phyloP scores from a whole-genome alignment of 148 eudicot genomes.

The Diospyros lotus region DNA sequence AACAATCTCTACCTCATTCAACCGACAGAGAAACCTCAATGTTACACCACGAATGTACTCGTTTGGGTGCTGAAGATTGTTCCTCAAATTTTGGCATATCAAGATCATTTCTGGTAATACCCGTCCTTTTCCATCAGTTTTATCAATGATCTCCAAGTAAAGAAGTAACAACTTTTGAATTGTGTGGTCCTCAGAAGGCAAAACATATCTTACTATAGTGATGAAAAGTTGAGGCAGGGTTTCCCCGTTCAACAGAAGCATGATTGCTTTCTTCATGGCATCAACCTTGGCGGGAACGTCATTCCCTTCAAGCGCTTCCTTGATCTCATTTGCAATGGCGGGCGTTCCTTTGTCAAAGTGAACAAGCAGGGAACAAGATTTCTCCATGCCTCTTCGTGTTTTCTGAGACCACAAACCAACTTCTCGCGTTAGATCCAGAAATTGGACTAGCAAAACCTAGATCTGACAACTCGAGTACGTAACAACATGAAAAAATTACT shows the following conservation, averaged over 20 bases:
- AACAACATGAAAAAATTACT: not conserved
- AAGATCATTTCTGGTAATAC: constrained; percentile 54
- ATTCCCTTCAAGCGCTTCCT: constrained; percentile 56
- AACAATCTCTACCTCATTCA: constrained; percentile 59
- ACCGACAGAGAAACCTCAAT: constrained; percentile 56
- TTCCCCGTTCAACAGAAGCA: constrained; percentile 54
- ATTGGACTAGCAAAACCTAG: not conserved
- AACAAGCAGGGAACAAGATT: constrained; percentile 43
- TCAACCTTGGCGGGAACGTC: constrained; percentile 42
- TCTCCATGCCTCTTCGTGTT: constrained; percentile 33
- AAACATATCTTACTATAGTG: constrained; percentile 52
- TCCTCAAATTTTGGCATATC: constrained; percentile 56
- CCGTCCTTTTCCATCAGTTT: constrained; percentile 47
- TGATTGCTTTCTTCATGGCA: constrained; percentile 57
- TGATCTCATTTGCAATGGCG: constrained; percentile 56
- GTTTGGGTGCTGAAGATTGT: constrained; percentile 51
- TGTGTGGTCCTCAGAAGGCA: constrained; percentile 53
- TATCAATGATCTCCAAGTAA: constrained; percentile 55
- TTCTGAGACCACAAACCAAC: not conserved
- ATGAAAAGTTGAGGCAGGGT: constrained; percentile 49
- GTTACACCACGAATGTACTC: constrained; percentile 71
- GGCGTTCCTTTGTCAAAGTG: constrained; percentile 63
- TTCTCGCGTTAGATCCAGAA: constrained; percentile 1
- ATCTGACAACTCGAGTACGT: not conserved
- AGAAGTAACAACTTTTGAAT: constrained; percentile 47